A percentile compares a stretch with the other conserved stretches of the same genome.
Conservation (phyloP, 1,284 basidiomycete genomes). For the Boletus chippewaensis region DNA sequence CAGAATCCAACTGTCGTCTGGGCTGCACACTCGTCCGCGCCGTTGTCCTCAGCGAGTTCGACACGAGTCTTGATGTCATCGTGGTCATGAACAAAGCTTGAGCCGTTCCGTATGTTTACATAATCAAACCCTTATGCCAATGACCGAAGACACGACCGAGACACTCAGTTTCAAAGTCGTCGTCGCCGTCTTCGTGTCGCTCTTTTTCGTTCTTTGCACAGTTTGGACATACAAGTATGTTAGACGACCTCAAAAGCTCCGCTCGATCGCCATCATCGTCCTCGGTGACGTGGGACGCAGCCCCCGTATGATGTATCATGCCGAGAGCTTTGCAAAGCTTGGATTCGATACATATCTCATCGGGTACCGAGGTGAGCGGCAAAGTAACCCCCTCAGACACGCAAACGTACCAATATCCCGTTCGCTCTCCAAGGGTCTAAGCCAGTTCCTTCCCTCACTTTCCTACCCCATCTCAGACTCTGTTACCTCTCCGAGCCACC, state of each 20-base stretch:
- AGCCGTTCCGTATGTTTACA: conserved; percentile 14
- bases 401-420: background rate
- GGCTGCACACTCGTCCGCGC: background rate
- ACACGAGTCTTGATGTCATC: conserved; percentile 22
- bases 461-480: conserved; percentile 57
- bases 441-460: conserved; percentile 63
- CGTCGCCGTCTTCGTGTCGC: conserved; percentile 7
- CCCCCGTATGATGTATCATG: conserved; percentile 99
- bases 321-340: conserved; percentile 81
- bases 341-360: conserved; percentile 79
- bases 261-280: conserved; percentile 82
- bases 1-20: conserved; percentile 5
- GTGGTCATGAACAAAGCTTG: conserved; percentile 2
- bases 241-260: conserved; percentile 39
- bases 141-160: conserved; percentile 13
- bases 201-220: conserved; percentile 10
- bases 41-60: conserved; percentile 17
- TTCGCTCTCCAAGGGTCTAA: conserved; percentile 51
- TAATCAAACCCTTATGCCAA: conserved; percentile 12
- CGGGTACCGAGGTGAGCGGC: conserved; percentile 72
- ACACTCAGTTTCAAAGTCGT: background rate
- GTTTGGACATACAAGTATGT: conserved; percentile 24
- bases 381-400: background rate
- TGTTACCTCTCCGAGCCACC: conserved; percentile 67
- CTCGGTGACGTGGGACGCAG: conserved; percentile 94